These are phyloP conservation scores for Coniochaeta pulveracea DNA, from an alignment of 2,329 filamentous ascomycete genomes.

Conservation along the genomic window DNA sequence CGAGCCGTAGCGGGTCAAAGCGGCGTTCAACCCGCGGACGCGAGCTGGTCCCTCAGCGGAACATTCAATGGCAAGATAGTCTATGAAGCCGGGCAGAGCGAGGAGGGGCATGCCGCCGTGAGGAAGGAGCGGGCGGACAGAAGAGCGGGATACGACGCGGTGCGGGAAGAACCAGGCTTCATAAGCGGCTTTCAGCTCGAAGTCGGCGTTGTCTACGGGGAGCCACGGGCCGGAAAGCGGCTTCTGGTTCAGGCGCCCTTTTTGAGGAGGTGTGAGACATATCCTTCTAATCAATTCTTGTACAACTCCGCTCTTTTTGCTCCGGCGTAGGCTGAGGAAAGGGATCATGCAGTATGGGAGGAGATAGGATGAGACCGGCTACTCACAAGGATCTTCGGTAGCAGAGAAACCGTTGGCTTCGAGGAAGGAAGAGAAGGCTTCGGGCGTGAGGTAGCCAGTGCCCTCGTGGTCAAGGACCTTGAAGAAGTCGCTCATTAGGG, in stretches of 20 bases:
- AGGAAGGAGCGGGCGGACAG: slow-evolving; percentile 6
- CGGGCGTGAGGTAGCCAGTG: slow-evolving; percentile 9
- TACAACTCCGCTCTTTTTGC: too few relatives aligned
- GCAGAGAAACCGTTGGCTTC: slow-evolving; percentile 7
- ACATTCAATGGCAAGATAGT: slow-evolving; percentile 10
- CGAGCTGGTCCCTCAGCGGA: slow-evolving; percentile 6
- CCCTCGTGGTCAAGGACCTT: slow-evolving; percentile 8
- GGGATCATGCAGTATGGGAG: not conserved
- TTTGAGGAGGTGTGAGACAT: not conserved
- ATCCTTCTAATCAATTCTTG: too few relatives aligned
- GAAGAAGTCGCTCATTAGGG: slow-evolving; percentile 9
- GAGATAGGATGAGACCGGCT: not conserved
- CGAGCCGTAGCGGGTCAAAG: slow-evolving; percentile 1
- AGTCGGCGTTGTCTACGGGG: slow-evolving; percentile 9
- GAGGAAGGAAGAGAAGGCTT: slow-evolving; percentile 10
- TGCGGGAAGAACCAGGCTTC: slow-evolving; percentile 11
- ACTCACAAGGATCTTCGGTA: slow-evolving; percentile 11
- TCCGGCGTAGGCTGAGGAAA: not conserved
- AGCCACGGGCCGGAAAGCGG: slow-evolving; percentile 6
- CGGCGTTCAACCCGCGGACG: slow-evolving; percentile 1
- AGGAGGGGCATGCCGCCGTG: slow-evolving; percentile 12
- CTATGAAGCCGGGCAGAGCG: slow-evolving; percentile 7
- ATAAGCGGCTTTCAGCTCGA: slow-evolving; percentile 10
- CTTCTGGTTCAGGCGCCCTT: slow-evolving; percentile 10
- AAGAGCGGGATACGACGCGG: slow-evolving; percentile 5